Evolutionary conservation across 345 rosid genomes (phyloP), one percentile per base, ranked within the genome.

Genomic region (Moringa oleifera): DNA sequence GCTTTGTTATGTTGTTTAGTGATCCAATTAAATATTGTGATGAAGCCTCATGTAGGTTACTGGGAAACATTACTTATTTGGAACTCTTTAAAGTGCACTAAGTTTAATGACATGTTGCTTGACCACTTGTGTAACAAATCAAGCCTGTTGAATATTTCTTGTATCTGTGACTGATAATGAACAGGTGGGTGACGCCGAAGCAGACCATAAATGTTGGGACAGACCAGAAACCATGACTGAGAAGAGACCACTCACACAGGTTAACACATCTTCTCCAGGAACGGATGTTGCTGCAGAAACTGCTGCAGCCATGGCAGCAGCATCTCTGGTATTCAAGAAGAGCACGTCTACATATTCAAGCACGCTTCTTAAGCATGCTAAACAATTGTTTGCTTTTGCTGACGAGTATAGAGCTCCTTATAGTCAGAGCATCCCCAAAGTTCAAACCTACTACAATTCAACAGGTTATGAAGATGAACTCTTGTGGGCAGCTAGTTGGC

Each of bases 221-320:
- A 94, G 95, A 73, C 99, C 99, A 0, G 99, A 94, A 72, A 62
- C 53, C 0, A 94, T 94, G 97, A 77, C 71, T 0, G 87, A 70
- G 84, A 75, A 83, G 77, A 84, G 99, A 73, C 96, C 99, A 2
- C 80, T 87, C 13, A 72, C 74, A 33, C 85, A 81, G 73, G 80
- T 94, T 58, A 87, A 90, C 61, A 53, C 69, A 24, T 72, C 95
- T 13, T 62, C 59, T 73, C 95, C 96, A 0, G 99, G 99, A 62
- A 68, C 93, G 0, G 99, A 94, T 24, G 97, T 90, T 79, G 99
- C 97, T 53, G 99, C 97, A 20, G 97, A 95, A 73, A 85, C 96
- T 59, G 97, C 99, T 17, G 99, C 97, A 23, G 99, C 97, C 24
- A 75, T 95, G 91, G 97, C 99, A 52, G 79, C 99, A 0, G 96